Evolutionary conservation across 768 basidiomycete genomes (phyloP).

Genomic region (Serendipita indica): DNA sequence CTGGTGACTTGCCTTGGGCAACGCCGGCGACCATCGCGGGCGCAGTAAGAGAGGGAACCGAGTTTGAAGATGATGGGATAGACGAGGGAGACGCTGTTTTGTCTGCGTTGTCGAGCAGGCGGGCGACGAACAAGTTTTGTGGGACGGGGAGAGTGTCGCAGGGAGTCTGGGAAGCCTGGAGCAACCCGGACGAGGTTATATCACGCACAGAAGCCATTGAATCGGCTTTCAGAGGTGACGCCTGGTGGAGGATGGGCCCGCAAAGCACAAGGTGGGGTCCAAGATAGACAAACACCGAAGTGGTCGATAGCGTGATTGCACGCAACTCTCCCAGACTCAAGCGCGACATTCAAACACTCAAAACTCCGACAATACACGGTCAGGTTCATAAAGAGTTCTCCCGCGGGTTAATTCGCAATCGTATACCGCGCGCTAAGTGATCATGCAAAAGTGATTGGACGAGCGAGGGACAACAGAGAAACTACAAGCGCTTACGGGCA

Average conservation of each 20-base stretch:
- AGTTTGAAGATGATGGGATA: neutral
- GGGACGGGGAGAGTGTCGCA: constrained; percentile 64
- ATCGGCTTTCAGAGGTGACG: neutral
- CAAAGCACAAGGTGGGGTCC: neutral
- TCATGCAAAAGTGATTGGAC: too few relatives aligned
- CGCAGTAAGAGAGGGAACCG: constrained; percentile 8
- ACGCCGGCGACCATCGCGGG: neutral
- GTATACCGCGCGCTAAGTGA: too few relatives aligned
- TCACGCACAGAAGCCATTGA: constrained; percentile 4
- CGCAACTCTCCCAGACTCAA: neutral
- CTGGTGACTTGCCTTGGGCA: constrained; percentile 6
- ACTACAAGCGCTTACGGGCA: neutral
- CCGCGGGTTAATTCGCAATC: too few relatives aligned
- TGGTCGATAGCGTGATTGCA: neutral
- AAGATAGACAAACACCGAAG: neutral
- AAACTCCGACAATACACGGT: too few relatives aligned
- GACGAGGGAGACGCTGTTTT: neutral
- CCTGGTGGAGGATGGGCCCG: too few relatives aligned
- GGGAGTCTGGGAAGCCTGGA: constrained; percentile 16
- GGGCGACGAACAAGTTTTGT: constrained; percentile 19
- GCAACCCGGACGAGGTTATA: neutral
- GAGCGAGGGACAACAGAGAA: too few relatives aligned
- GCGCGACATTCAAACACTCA: too few relatives aligned
- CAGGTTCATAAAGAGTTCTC: too few relatives aligned
- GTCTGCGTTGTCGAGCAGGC: neutral